Conservation (phyloP, 768 basidiomycete genomes). For the Russula dissimulans region DNA sequence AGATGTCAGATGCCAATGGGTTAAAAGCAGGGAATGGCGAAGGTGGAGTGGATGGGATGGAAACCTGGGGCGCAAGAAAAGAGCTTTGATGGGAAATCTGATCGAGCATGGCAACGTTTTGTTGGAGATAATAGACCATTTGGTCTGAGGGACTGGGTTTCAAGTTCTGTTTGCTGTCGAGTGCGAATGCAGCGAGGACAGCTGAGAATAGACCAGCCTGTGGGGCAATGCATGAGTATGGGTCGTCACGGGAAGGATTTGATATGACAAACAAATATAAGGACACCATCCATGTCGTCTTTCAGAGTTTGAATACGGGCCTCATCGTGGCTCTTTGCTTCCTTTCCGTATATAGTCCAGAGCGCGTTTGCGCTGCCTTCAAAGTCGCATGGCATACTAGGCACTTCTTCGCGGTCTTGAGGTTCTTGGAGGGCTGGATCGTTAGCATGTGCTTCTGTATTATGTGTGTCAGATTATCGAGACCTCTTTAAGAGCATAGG, state of each 20-base stretch:
- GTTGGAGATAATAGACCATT: not conserved
- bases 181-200: not conserved
- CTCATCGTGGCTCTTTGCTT: not conserved
- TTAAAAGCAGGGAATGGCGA: constrained; percentile 2
- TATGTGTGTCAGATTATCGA: not conserved
- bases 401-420: not conserved
- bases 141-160: not conserved
- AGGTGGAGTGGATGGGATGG: not conserved
- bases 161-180: not conserved
- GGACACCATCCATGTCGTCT: not conserved
- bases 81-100: not conserved
- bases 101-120: not conserved
- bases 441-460: no score
- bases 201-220: not conserved
- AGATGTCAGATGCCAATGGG: constrained; percentile 27
- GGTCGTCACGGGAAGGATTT: not conserved
- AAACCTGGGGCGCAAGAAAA: not conserved
- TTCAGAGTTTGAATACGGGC: not conserved
- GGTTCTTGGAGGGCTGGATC: not conserved
- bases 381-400: not conserved
- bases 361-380: not conserved
- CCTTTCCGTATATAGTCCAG: not conserved
- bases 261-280: not conserved
- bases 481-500: no score
- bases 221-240: not conserved